Conservation (phyloP, 208 protist genomes). For the Leishmania arabica region DNA sequence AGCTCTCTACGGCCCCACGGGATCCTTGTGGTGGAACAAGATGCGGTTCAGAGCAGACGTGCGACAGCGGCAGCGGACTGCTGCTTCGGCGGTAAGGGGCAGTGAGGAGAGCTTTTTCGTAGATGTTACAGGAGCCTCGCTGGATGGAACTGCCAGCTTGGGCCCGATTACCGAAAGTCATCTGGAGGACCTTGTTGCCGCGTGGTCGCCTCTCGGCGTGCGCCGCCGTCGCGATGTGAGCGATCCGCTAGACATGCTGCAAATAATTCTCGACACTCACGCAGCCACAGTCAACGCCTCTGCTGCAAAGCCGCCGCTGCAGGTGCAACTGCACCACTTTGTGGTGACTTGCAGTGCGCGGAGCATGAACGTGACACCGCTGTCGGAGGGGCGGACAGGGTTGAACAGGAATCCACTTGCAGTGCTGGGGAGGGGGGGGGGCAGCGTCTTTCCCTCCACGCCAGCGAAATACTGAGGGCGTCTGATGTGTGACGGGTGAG, state of each 20-base stretch:
- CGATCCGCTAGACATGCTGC: constrained; percentile 65
- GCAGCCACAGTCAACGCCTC: background rate
- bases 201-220: constrained; percentile 38
- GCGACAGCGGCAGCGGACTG: background rate
- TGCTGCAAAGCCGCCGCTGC: constrained; percentile 27
- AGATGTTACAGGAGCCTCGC: background rate
- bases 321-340: constrained; percentile 74
- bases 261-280: constrained; percentile 39
- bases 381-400: background rate
- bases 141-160: background rate
- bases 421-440: background rate
- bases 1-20: constrained; percentile 35
- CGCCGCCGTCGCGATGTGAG: constrained; percentile 33
- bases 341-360: constrained; percentile 77
- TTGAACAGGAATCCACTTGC: background rate
- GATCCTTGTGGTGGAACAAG: constrained; percentile 15
- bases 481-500: background rate
- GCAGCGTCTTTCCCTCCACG: background rate
- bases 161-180: background rate
- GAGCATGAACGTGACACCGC: constrained; percentile 47
- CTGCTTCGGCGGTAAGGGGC: background rate
- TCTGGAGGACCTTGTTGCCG: constrained; percentile 2
- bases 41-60: background rate
- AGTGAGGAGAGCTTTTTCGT: constrained; percentile 4
- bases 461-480: background rate